Evolutionary conservation across 352 stramenopile species (phyloP).

Genomic region (Globisporangium viniferum): DNA sequence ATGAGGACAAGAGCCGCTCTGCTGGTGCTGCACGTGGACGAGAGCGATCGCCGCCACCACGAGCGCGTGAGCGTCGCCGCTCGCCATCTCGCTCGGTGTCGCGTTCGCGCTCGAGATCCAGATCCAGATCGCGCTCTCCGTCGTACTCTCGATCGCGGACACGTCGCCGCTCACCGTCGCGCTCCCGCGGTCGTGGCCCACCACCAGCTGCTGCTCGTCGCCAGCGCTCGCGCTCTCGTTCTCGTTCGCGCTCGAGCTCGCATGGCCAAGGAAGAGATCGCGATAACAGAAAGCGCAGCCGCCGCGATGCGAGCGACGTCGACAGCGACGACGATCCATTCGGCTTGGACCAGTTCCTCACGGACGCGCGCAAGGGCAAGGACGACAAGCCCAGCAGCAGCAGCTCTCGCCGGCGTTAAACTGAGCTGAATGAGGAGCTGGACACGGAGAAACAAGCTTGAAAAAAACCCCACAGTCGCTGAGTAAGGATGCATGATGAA

Average conservation of each 20-base stretch:
- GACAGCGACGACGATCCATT: conserved; percentile 77
- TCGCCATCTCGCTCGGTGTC: conserved; percentile 93
- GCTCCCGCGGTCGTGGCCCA: conserved; percentile 9
- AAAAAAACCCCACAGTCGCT: not conserved
- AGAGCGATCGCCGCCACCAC: conserved; percentile 16
- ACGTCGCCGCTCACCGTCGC: conserved; percentile 26
- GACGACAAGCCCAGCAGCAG: conserved; percentile 24
- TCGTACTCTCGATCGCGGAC: conserved; percentile 65
- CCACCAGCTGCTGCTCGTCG: conserved; percentile 3
- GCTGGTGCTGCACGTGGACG: not conserved
- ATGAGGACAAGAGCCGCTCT: conserved; percentile 3
- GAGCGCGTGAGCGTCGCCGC: conserved; percentile 53
- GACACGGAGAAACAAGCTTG: not conserved
- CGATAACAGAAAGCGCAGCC: conserved; percentile 44
- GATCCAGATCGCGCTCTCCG: conserved; percentile 7
- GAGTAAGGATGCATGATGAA: not conserved
- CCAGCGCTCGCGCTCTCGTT: conserved; percentile 30
- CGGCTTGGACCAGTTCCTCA: conserved; percentile 80
- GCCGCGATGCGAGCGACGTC: conserved; percentile 38
- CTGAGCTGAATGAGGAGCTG: not conserved
- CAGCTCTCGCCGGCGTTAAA: conserved; percentile 31
- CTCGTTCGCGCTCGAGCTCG: conserved; percentile 36
- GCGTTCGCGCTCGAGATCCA: conserved; percentile 63
- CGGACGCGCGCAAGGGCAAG: conserved; percentile 55
- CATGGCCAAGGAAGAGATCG: conserved; percentile 19